A percentile compares a stretch with the other conserved stretches of the same genome.
Conservation (phyloP, 2,329 filamentous ascomycete genomes). For the Microdochium paspali region DNA sequence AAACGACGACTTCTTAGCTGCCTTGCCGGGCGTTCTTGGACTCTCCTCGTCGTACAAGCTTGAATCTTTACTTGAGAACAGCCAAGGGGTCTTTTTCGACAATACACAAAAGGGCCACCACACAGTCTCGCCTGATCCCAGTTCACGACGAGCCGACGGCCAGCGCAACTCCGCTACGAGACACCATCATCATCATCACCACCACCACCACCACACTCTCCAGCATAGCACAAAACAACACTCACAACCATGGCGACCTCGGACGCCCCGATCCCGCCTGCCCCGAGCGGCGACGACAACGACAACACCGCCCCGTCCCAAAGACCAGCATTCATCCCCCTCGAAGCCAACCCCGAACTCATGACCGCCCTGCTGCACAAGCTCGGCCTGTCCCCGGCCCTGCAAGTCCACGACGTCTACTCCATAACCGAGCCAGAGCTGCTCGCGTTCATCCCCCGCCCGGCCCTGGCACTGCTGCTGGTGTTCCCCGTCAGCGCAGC, state of each 20-base stretch:
- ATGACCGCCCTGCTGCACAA: constrained; percentile 76
- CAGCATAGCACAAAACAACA: neutral
- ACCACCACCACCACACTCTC: neutral
- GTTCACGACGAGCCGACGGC: too few relatives aligned
- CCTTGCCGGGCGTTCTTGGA: too few relatives aligned
- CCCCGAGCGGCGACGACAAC: neutral
- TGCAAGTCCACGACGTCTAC: constrained; percentile 86
- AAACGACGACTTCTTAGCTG: too few relatives aligned
- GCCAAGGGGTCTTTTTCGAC: too few relatives aligned
- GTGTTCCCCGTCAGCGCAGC: constrained; percentile 77
- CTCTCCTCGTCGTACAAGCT: too few relatives aligned
- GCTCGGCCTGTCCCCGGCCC: constrained; percentile 69
- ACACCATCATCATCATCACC: neutral
- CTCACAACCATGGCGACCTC: too few relatives aligned
- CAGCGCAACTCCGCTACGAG: neutral
- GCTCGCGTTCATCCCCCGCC: constrained; percentile 78
- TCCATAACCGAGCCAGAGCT: constrained; percentile 79
- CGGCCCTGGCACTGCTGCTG: constrained; percentile 78
- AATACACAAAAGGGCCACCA: too few relatives aligned
- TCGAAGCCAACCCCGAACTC: constrained; percentile 74
- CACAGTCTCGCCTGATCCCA: too few relatives aligned
- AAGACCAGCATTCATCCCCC: constrained; percentile 42
- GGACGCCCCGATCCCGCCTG: neutral
- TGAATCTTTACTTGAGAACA: too few relatives aligned
- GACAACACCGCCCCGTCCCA: neutral